A percentile compares a stretch with the other conserved stretches of the same genome.
Conservation (phyloP, 331 rosid species). For the Cydonia oblonga region DNA sequence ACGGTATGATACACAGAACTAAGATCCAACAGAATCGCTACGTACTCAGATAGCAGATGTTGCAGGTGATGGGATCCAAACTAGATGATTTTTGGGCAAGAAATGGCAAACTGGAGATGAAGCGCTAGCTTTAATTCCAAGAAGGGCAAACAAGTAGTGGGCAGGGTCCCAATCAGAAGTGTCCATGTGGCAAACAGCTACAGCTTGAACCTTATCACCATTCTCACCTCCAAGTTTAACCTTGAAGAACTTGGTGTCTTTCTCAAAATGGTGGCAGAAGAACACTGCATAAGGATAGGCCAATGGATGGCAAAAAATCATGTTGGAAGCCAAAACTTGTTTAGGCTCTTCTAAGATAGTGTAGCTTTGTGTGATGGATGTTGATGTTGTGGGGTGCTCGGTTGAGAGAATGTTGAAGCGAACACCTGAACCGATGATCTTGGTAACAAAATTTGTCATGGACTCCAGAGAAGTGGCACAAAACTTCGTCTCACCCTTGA, state of each 20-base stretch:
- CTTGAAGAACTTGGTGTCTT: conserved; percentile 38
- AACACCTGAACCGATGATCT: conserved; percentile 18
- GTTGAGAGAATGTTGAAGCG: conserved; percentile 23
- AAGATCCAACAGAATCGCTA: too few relatives aligned
- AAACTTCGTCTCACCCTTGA: conserved; percentile 38
- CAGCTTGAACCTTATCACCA: conserved; percentile 35
- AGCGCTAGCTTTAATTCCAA: conserved; percentile 30
- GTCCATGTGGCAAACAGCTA: conserved; percentile 53
- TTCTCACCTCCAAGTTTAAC: conserved; percentile 29
- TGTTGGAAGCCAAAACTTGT: conserved; percentile 37
- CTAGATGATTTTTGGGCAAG: conserved; percentile 38
- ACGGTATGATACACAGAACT: neutral
- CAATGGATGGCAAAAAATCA: conserved; percentile 48
- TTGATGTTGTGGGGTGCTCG: conserved; percentile 21
- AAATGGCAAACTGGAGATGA: conserved; percentile 45
- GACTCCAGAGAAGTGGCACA: conserved; percentile 55
- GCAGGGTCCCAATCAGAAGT: conserved; percentile 41
- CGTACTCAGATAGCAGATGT: conserved; percentile 18
- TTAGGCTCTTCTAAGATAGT: conserved; percentile 25
- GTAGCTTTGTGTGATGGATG: conserved; percentile 28
- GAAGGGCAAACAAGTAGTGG: conserved; percentile 18
- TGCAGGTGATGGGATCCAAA: conserved; percentile 39
- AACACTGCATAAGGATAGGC: conserved; percentile 39
- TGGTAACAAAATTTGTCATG: conserved; percentile 29
- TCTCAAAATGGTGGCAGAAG: conserved; percentile 43